Conservation (phyloP, 371 early-diverging fungal species). For the Rhizoclosmatium hyalinum region DNA sequence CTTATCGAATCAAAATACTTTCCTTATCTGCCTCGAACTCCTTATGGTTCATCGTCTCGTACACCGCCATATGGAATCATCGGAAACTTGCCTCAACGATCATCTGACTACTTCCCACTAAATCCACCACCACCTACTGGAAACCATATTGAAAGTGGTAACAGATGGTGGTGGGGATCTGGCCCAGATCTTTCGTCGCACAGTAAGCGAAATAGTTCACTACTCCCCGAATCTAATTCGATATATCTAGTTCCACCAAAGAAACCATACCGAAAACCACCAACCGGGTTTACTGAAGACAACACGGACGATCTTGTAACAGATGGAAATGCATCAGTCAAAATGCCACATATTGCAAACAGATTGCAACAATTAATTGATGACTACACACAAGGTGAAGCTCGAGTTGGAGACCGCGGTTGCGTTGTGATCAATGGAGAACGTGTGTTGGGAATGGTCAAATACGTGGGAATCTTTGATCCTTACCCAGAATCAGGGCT, state of each 20-base stretch:
- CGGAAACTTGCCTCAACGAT: constrained; percentile 43
- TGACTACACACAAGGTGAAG: constrained; percentile 32
- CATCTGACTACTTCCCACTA: constrained; percentile 47
- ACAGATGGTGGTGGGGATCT: constrained; percentile 55
- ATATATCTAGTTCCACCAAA: constrained; percentile 18
- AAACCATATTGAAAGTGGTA: constrained; percentile 53
- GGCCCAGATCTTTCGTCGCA: constrained; percentile 45
- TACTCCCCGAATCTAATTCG: not conserved
- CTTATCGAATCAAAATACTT: constrained; percentile 52
- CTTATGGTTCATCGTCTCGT: constrained; percentile 38
- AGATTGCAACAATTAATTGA: constrained; percentile 28
- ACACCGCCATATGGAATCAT: constrained; percentile 42
- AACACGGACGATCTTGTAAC: not conserved
- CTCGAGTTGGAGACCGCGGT: constrained; percentile 45
- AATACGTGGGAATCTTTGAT: constrained; percentile 47
- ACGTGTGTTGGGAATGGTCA: constrained; percentile 39
- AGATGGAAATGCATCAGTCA: not conserved
- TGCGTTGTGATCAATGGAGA: constrained; percentile 42
- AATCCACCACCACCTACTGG: constrained; percentile 55
- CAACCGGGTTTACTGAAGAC: not conserved
- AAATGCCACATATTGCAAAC: constrained; percentile 26
- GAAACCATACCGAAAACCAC: not conserved
- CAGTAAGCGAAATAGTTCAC: constrained; percentile 30
- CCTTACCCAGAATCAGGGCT: constrained; percentile 44
- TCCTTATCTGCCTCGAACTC: constrained; percentile 48